These are phyloP conservation scores for Halophytophthora polymorphica DNA, from an alignment of 352 stramenopile species.

Conservation along the genomic window DNA sequence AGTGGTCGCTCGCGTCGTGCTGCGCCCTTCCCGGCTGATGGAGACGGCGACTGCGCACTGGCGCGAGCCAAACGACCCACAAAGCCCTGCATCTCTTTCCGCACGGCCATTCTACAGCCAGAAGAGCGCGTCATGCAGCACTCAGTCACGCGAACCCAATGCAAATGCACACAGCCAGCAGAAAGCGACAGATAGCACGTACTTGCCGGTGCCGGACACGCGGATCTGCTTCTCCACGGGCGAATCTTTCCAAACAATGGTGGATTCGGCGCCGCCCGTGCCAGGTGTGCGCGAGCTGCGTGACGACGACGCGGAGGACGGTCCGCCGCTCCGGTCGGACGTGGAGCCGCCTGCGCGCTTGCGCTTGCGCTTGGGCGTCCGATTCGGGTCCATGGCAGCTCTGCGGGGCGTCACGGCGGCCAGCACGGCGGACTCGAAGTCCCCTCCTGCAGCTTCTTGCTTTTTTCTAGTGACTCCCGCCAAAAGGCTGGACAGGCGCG, in stretches of 20 bases:
- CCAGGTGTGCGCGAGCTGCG: slow-evolving; percentile 9
- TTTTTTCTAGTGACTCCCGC: too few relatives aligned
- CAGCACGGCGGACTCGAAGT: too few relatives aligned
- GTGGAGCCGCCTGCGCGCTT: slow-evolving; percentile 29
- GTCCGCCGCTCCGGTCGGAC: slow-evolving; percentile 11
- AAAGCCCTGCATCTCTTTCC: slow-evolving; percentile 70
- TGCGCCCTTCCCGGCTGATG: background rate
- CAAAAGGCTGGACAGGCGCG: too few relatives aligned
- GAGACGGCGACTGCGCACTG: slow-evolving; percentile 43
- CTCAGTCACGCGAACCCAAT: slow-evolving; percentile 2
- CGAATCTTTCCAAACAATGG: slow-evolving; percentile 82
- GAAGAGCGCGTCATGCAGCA: background rate
- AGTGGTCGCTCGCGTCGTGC: background rate
- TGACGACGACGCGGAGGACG: background rate
- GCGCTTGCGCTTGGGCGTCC: slow-evolving; percentile 50
- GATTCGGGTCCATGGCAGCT: slow-evolving; percentile 15
- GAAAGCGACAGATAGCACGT: slow-evolving; percentile 10
- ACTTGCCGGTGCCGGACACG: slow-evolving; percentile 64
- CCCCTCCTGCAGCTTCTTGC: too few relatives aligned
- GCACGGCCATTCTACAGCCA: slow-evolving; percentile 38
- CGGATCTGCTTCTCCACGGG: slow-evolving; percentile 78
- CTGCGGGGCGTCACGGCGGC: too few relatives aligned
- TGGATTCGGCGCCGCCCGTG: slow-evolving; percentile 22
- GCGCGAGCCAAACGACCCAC: slow-evolving; percentile 54
- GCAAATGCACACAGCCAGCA: background rate